Conservation (phyloP, 805 yeast species). For the Ogataea trehaloabstinens region DNA sequence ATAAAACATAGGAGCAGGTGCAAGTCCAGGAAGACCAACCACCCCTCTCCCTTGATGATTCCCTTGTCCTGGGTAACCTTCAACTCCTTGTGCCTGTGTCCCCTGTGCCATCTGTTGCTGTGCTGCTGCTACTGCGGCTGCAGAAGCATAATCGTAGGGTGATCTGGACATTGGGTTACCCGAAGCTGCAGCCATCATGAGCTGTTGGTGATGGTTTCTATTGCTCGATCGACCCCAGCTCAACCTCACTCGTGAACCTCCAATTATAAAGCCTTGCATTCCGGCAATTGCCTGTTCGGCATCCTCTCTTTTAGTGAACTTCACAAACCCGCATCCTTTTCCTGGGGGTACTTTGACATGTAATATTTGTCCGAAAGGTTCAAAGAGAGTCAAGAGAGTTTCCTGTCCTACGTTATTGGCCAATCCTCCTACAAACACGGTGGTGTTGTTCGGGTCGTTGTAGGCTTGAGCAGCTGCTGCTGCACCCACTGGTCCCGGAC, state of each 20-base stretch:
- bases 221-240: slow-evolving; percentile 67
- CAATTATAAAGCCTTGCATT: slow-evolving; percentile 75
- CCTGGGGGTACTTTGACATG: slow-evolving; percentile 77
- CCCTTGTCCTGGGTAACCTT: slow-evolving; percentile 15
- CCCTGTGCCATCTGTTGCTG: slow-evolving; percentile 17
- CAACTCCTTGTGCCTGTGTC: slow-evolving; percentile 17
- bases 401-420: slow-evolving; percentile 63
- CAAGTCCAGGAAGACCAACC: slow-evolving; percentile 29
- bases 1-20: slow-evolving; percentile 32
- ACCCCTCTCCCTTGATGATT: slow-evolving; percentile 23
- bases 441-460: slow-evolving; percentile 66
- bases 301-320: slow-evolving; percentile 61
- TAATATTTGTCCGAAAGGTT: slow-evolving; percentile 68
- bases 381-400: slow-evolving; percentile 58
- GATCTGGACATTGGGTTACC: slow-evolving; percentile 21
- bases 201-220: slow-evolving; percentile 20
- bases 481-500: slow-evolving; percentile 5
- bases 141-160: slow-evolving; percentile 22
- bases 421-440: slow-evolving; percentile 69
- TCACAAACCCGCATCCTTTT: slow-evolving; percentile 78
- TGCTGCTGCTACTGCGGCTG: slow-evolving; percentile 5
- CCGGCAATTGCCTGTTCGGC: slow-evolving; percentile 77
- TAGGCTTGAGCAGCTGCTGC: slow-evolving; percentile 23
- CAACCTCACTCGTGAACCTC: slow-evolving; percentile 69
- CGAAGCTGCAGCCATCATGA: slow-evolving; percentile 18